Base-by-base conservation (phyloP, 495 filamentous ascomycete species). In the Oleoguttula mirabilis region DNA sequence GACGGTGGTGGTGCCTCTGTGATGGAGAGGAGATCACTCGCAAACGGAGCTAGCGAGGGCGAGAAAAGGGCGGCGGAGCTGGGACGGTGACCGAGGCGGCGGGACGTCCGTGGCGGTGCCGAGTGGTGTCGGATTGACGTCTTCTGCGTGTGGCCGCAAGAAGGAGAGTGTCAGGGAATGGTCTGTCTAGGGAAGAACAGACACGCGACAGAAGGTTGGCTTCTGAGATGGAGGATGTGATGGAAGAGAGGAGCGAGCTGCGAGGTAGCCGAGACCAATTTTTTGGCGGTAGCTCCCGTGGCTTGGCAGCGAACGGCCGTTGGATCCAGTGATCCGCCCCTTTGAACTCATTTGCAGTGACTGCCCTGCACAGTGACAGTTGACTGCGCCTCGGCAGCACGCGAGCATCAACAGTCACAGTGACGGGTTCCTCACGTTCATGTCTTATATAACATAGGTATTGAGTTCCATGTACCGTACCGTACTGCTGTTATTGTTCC, bases 61-160 rank as follows among this genome's bases (percentile, higher is more conserved):
- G 10, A 24, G 23, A 41, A 41, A 47, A 47, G 45, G 38, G 45
- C 38, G 35, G 25, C 43, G 21, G 34, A 12, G 11, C 3, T 10
- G 12, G 21, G 19, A 25, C 40, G 28, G 30, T n/a, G n/a, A n/a
- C n/a, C n/a, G n/a, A n/a, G 33, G 21, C 41, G 14, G 34, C 11
- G 22, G 40, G 15, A 11, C 28, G 10, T 14, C 28, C n/a, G 40
- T 34, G 40, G 40, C 40, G 40, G 40, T 43, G 40, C 40, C 40
- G 32, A 21, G 16, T 19, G 31, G 16, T 34, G 5, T 4, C 2
- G 27, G 32, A 19, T 15, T n/a, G 4, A n/a, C 12, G 31, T 2
- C 41, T 45, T 43, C 45, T 48, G 45, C 45, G 38, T 5, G 31
- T 14, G 33, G 19, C 23, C 45, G 33, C 45, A 16, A 48, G 45